Percentiles rank a stretch among this genome's conserved stretches.
These are phyloP conservation scores for Dianthus caryophyllus DNA, from an alignment of 148 eudicot genomes.

Conservation along the genomic window DNA sequence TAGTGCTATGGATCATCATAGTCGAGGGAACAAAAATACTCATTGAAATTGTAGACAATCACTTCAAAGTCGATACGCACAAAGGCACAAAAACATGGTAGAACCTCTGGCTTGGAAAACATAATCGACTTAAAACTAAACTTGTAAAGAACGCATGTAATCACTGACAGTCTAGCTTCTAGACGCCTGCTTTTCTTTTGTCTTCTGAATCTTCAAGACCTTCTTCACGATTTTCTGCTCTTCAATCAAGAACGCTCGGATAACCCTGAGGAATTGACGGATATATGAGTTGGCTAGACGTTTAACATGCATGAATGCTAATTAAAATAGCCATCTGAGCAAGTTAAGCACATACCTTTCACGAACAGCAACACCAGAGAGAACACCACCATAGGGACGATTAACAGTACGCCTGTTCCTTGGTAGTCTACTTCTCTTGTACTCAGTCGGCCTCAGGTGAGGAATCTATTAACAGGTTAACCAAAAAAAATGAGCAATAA, in stretches of 20 bases:
- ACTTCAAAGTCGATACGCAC: slow-evolving; percentile 20
- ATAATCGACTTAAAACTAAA: slow-evolving; percentile 19
- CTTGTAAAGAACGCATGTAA: background rate
- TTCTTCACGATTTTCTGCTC: slow-evolving; percentile 62
- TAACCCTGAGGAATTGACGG: slow-evolving; percentile 30
- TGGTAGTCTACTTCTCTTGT: slow-evolving; percentile 49
- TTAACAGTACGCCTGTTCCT: slow-evolving; percentile 59
- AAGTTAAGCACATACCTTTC: slow-evolving; percentile 36
- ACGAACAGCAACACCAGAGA: slow-evolving; percentile 56
- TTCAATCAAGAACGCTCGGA: slow-evolving; percentile 49
- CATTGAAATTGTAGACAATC: slow-evolving; percentile 25
- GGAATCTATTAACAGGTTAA: slow-evolving; percentile 35
- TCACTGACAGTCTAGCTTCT: slow-evolving; percentile 30
- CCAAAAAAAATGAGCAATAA: background rate
- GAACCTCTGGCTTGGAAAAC: slow-evolving; percentile 17
- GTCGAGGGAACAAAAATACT: slow-evolving; percentile 26
- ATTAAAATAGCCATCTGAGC: background rate
- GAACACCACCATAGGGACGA: slow-evolving; percentile 58
- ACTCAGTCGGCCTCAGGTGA: slow-evolving; percentile 55
- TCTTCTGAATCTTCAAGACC: slow-evolving; percentile 54
- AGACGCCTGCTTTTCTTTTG: slow-evolving; percentile 44
- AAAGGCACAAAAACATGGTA: slow-evolving; percentile 13
- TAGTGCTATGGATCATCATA: background rate
- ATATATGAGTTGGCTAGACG: background rate
- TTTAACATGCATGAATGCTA: background rate